Percentiles rank a stretch among this genome's conserved stretches.
phyloP scores from a whole-genome alignment of 2,329 filamentous ascomycete genomes.

The Malbranchea zuffiana region DNA sequence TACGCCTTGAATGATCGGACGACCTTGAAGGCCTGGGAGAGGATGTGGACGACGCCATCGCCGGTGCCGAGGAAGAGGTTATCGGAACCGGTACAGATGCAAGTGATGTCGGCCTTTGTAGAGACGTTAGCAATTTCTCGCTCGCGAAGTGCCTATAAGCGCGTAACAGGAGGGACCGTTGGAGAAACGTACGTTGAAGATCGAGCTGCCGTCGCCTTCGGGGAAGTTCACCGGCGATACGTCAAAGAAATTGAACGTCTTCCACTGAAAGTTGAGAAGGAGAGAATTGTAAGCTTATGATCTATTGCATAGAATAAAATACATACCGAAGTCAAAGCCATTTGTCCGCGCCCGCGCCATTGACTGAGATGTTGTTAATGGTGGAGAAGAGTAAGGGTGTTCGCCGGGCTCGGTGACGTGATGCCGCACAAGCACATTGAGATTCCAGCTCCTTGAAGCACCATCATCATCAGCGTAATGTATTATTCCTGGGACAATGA shows the following conservation, averaged over 20 bases:
- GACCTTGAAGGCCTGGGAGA: conserved; percentile 79
- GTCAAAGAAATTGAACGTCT: conserved; percentile 99
- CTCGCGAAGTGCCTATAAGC: neutral
- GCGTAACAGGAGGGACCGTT: neutral
- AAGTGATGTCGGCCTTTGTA: conserved; percentile 58
- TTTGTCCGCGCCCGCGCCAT: conserved; percentile 29
- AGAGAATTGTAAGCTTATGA: conserved; percentile 1
- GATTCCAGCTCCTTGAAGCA: neutral
- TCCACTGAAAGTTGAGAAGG: conserved; percentile 55
- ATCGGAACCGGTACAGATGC: conserved; percentile 74
- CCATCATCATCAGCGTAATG: too few species aligned
- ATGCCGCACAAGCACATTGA: neutral
- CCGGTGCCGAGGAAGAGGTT: conserved; percentile 80
- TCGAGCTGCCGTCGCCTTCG: conserved; percentile 66
- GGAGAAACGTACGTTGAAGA: conserved; percentile 57
- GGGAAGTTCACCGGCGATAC: conserved; percentile 70
- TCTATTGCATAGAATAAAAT: neutral
- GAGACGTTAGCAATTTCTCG: conserved; percentile 1
- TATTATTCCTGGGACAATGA: too few species aligned
- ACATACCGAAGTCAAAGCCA: conserved; percentile 36
- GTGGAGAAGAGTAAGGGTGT: neutral
- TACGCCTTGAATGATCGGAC: conserved; percentile 79
- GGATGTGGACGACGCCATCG: conserved; percentile 76
- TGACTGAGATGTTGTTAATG: neutral
- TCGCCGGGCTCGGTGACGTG: neutral